Evolutionary conservation across 2,329 filamentous ascomycete genomes (phyloP).

Genomic region (Sphaerulina musiva): DNA sequence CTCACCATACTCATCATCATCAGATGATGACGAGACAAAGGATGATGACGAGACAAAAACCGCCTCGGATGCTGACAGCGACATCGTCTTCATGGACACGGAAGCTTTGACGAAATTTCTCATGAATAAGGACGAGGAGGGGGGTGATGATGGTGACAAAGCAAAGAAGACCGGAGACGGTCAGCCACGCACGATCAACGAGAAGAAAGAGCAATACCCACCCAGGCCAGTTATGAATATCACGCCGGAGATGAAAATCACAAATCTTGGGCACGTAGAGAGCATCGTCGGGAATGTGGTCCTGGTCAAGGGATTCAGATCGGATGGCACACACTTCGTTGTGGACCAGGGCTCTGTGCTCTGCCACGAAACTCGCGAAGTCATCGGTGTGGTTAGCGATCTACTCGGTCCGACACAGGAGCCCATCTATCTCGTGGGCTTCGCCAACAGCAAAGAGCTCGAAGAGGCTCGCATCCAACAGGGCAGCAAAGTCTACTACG

Average conservation of each 20-base stretch:
- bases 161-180: slow-evolving; percentile 37
- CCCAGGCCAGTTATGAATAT: slow-evolving; percentile 70
- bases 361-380: slow-evolving; percentile 65
- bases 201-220: slow-evolving; percentile 48
- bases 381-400: slow-evolving; percentile 76
- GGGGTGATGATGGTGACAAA: slow-evolving; percentile 65
- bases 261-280: slow-evolving; percentile 67
- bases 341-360: slow-evolving; percentile 78
- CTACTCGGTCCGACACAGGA: slow-evolving; percentile 79
- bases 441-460: slow-evolving; percentile 63
- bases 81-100: slow-evolving; percentile 67
- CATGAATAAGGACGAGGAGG: slow-evolving; percentile 74
- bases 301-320: slow-evolving; percentile 67
- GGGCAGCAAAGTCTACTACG: slow-evolving; percentile 71
- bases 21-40: slow-evolving; percentile 44
- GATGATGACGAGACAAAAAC: slow-evolving; percentile 46
- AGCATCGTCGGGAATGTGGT: slow-evolving; percentile 71
- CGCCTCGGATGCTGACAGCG: slow-evolving; percentile 47
- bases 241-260: slow-evolving; percentile 68
- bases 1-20: slow-evolving; percentile 49
- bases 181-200: slow-evolving; percentile 73
- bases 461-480: slow-evolving; percentile 58
- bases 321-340: slow-evolving; percentile 74
- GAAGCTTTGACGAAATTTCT: slow-evolving; percentile 77
- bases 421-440: slow-evolving; percentile 78